Evolutionary conservation across 2,329 filamentous ascomycete genomes (phyloP), one percentile per base, ranked within the genome.

Genomic region (Hypocreales sp.): DNA sequence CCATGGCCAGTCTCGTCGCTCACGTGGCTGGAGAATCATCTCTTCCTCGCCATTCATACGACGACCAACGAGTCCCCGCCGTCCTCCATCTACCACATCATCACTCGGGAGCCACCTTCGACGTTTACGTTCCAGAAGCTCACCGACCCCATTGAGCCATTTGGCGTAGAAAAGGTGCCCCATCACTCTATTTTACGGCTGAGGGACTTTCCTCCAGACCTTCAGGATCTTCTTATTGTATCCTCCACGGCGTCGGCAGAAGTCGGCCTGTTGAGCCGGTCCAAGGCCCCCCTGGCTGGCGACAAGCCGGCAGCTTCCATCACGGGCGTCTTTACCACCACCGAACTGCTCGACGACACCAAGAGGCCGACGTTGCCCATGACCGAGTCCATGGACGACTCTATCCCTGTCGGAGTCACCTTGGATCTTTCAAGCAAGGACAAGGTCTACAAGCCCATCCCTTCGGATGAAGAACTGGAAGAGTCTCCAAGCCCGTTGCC

Each of bases 351-450:
- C 20, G 75, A 79, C 44, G 86, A 92, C 45, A 73, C 73, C 2
- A 70, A 70, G 36, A 68, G 80, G 35, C 83, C 86, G 4, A 70
- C 72, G 23, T 58, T 94, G 15, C 83, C 84, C 2, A 68, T 84
- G 59, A 68, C 63, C 3, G 66, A 66, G 19, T 47, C 45, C 13
- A 55, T 54, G 50, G 59, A 69, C 31, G 65, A 63, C 11, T 86
- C 90, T 27, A 87, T 82, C 1, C 69, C 82, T 1, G 71, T 95
- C 39, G 90, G 90, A 26, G 61, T 82, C 37, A 72, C 73, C 1
- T 51, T 94, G 24, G 90, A 98, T 49, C 56, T 94, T n/a, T 92
- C 86, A 2, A 71, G 70, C 45, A 80, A 69, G 32, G 79, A 87
- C 28, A 81, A 72, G 39, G 79, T 93, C 3, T 62, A 71, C 35